Evolutionary conservation across 163 green algal species (phyloP).

Genomic region (Prototheca wickerhamii): DNA sequence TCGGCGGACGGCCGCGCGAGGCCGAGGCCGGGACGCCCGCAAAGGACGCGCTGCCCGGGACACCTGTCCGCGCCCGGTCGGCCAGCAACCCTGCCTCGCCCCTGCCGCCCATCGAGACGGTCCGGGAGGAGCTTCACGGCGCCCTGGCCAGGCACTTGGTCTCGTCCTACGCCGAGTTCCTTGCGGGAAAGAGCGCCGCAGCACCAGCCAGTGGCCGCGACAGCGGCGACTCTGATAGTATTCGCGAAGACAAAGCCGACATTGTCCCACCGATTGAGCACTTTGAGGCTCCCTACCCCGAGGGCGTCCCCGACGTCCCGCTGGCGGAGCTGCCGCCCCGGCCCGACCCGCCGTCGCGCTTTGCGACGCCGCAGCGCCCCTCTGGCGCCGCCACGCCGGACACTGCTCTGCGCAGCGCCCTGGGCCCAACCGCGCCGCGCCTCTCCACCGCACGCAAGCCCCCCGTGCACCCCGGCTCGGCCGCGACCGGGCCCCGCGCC

Average conservation of each 20-base stretch:
- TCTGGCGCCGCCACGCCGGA: neutral
- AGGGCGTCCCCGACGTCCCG: conserved; percentile 21
- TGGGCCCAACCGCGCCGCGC: neutral
- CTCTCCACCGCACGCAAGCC: neutral
- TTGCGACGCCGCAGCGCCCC: neutral
- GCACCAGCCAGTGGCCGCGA: too few species aligned
- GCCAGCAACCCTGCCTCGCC: neutral
- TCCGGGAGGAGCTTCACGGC: conserved; percentile 18
- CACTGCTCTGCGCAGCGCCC: neutral
- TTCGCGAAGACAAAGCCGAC: too few species aligned
- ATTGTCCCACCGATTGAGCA: neutral
- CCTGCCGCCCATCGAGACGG: neutral
- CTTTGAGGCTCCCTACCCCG: conserved; percentile 19
- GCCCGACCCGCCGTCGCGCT: neutral
- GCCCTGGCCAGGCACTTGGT: conserved; percentile 15
- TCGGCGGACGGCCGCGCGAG: neutral
- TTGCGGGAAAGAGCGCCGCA: neutral
- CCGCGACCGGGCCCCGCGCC: neutral
- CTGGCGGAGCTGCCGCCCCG: conserved; percentile 12
- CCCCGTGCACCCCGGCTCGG: conserved; percentile 4
- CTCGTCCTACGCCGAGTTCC: conserved; percentile 5
- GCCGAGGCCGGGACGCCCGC: neutral
- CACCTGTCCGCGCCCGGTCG: too few species aligned
- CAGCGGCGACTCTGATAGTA: too few species aligned
- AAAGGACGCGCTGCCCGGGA: too few species aligned